Evolutionary conservation across 2,329 filamentous ascomycete genomes (phyloP).

Genomic region (Aspergillus intermedius): DNA sequence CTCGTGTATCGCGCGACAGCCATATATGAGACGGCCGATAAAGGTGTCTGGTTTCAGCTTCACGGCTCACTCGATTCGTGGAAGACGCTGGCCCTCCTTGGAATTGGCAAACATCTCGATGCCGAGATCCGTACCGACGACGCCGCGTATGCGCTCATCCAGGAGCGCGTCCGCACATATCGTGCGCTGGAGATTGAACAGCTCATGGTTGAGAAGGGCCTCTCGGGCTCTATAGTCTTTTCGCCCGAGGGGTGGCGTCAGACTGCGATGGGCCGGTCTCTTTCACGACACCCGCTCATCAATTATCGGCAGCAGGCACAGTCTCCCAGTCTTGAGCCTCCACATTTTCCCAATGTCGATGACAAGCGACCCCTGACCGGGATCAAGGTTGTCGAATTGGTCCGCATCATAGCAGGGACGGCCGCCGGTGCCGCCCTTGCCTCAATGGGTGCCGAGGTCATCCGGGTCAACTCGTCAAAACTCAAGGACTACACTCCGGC

Average conservation of each 20-base stretch:
- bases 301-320: background rate
- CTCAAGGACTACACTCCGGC: conserved; percentile 20
- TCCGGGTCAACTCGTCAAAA: conserved; percentile 35
- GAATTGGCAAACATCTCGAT: background rate
- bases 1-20: background rate
- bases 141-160: background rate
- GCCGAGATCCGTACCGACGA: background rate
- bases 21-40: background rate
- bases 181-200: background rate
- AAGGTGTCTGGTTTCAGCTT: background rate
- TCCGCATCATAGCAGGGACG: conserved; percentile 39
- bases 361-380: conserved; percentile 1
- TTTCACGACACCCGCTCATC: background rate
- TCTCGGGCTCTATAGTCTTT: background rate
- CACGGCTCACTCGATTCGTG: background rate
- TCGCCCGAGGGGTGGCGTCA: background rate
- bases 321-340: background rate
- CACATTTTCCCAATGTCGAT: background rate
- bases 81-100: background rate
- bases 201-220: background rate
- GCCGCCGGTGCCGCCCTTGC: conserved; percentile 34
- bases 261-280: background rate
- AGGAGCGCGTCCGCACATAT: background rate
- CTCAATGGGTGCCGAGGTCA: conserved; percentile 37
- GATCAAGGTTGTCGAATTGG: conserved; percentile 16